Base-by-base conservation (phyloP, 2,329 filamentous ascomycete species). In the Amauroascus niger region DNA sequence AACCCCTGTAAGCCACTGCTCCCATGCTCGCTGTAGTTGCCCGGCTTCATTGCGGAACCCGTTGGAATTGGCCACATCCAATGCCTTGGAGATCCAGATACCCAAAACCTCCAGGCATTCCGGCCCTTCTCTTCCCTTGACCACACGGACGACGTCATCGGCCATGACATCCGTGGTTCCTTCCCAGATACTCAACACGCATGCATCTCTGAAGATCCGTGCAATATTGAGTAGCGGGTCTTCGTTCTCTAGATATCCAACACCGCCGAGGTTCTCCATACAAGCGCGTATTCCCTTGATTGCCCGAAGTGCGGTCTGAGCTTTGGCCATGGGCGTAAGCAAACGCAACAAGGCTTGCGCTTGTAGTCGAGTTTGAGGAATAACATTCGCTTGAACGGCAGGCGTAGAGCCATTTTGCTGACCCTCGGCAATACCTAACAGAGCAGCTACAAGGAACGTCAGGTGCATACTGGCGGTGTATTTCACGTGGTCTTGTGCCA, bases 81-180 rank as follows among this genome's bases (percentile, higher is more conserved):
- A 69, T 1, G 75, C 76, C 40, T 76, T 70, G 1, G 67, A 67
- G 37, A 77, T 61, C 43, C 79, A 62, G 8, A 70, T 66, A 3
- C 64, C 67, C 47, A 71, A 62, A 0, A 63, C 56, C 3, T 24
- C 50, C 28, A 55, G 50, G 46, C 51, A 61, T 41, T 41, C 58
- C 22, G 41, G 49, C 8, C 52, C 59, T 51, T 35, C 49, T 56
- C 20, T 63, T 60, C 57, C 60, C 53, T 69, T 71, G 6, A 75
- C 57, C 2, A 76, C 71, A 3, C 74, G 65, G 26, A 76, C 67
- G 1, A 74, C 62, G 57, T 77, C 75, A 16, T 72, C 71, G 8
- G 79, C 79, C 58, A 87, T 74, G 18, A 88, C 80, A 61, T 85
- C 82, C 0, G 83, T 85, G 0, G 84, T 87, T 2, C 84, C 82